These are phyloP conservation scores for Ogataea corticis DNA, from an alignment of 805 yeast genomes.

Conservation along the genomic window DNA sequence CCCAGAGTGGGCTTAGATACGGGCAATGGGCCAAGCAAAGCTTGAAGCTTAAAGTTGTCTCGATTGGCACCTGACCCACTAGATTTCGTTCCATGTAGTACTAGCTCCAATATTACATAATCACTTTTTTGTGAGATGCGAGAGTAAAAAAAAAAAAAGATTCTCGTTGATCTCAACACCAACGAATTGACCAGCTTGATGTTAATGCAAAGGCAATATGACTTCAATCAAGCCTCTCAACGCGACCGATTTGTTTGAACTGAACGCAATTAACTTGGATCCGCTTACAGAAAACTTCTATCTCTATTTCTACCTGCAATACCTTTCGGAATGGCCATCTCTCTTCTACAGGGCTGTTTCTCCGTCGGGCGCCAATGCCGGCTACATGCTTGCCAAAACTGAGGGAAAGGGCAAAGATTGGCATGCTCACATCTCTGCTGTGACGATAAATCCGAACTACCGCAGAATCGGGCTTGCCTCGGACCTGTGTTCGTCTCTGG, in stretches of 20 bases:
- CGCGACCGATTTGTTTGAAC: conserved; percentile 75
- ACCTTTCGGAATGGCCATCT: conserved; percentile 84
- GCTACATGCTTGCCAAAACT: conserved; percentile 94
- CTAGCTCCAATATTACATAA: neutral
- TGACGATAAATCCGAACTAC: conserved; percentile 80
- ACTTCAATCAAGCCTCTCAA: conserved; percentile 86
- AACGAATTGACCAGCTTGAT: no score
- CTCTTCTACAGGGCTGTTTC: conserved; percentile 72
- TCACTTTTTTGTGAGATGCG: neutral
- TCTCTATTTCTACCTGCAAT: conserved; percentile 78
- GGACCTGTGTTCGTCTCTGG: conserved; percentile 70
- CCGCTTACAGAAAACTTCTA: conserved; percentile 91
- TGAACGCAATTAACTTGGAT: conserved; percentile 81
- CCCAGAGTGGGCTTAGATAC: conserved; percentile 31
- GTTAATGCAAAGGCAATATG: no score
- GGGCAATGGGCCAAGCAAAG: no score
- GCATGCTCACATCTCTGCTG: conserved; percentile 98
- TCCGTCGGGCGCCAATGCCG: conserved; percentile 44
- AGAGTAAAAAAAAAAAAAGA: conserved; percentile 1
- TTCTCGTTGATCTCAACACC: no score
- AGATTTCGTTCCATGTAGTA: neutral
- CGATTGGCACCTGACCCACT: no score
- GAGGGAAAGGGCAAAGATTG: conserved; percentile 85
- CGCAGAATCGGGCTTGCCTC: conserved; percentile 87
- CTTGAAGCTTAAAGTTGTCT: no score